Evolutionary conservation across 129 eudicot genomes (phyloP), one percentile per base, ranked within the genome.

Genomic region (Arctium lappa): DNA sequence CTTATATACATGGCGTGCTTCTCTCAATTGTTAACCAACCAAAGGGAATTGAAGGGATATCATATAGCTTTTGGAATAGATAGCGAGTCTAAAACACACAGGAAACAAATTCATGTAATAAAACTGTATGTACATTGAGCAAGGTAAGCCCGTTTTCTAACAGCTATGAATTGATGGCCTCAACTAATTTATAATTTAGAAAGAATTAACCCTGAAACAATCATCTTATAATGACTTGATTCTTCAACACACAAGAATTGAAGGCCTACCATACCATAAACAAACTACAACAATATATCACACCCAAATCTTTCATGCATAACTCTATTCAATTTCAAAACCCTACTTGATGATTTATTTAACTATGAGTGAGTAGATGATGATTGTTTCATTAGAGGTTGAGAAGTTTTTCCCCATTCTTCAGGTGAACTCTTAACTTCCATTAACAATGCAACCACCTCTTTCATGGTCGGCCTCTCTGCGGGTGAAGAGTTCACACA

Each of bases 381-480:
- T 72, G 97, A 83, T 88, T 89, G 98, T 81, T 95, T 95, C 39
- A 95, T 95, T 48, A 92, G 69, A 70, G 98, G 98, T 88, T 92
- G 98, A 76, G 93, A 95, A 82, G 97, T 95, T 88, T 92, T 95
- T 18, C 92, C 97, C 80, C 86, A 86, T 84, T 94, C 95, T 80
- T 90, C 98, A 30, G 92, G 91, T 70, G 90, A 76, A 80, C 91
- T 88, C 87, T 94, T 92, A 38, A 94, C 98, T 83, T 94, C 98
- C 97, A 91, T 88, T 48, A 94, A 85, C 84, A 94, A 87, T 44
- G 98, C 97, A 75, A 94, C 97, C 66, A 94, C 98, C 86, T 94
- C 98, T 77, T 92, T 92, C 98, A 94, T 94, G 4, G 98, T 86
- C 0, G 98, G 98, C 85, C 98, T 85, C 72, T 94, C 98, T 0